These are phyloP conservation scores for Moesziomyces sp. DNA, from an alignment of 1,284 basidiomycete species.

Conservation along the genomic window DNA sequence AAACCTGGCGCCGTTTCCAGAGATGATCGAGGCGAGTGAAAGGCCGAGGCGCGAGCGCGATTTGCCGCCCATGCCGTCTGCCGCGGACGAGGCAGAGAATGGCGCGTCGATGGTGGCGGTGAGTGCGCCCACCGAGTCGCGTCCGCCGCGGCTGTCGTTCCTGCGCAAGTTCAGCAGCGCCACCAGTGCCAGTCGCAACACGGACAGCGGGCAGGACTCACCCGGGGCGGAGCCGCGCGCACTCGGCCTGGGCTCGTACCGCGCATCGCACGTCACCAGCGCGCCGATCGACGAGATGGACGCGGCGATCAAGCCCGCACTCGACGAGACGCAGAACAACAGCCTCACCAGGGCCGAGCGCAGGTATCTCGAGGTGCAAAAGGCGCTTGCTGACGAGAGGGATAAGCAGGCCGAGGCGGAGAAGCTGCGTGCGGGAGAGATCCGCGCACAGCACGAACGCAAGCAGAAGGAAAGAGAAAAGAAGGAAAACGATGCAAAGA, in stretches of 20 bases:
- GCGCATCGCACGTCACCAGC: conserved; percentile 9
- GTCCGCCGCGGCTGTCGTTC: conserved; percentile 38
- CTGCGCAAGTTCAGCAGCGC: conserved; percentile 40
- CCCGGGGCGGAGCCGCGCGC: conserved; percentile 11
- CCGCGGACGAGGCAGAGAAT: conserved; percentile 14
- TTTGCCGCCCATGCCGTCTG: conserved; percentile 40
- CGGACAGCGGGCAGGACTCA: conserved; percentile 19
- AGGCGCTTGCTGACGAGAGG: conserved; percentile 40
- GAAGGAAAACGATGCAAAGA: conserved; percentile 45
- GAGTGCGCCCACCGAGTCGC: conserved; percentile 22
- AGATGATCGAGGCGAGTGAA: conserved; percentile 1
- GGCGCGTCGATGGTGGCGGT: conserved; percentile 23
- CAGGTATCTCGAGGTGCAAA: conserved; percentile 51
- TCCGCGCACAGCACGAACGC: conserved; percentile 10
- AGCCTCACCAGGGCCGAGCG: conserved; percentile 37
- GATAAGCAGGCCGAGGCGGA: conserved; percentile 52
- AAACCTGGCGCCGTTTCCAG: conserved; percentile 50
- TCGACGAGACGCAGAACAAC: conserved; percentile 16
- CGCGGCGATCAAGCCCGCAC: conserved; percentile 34
- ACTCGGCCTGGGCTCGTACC: conserved; percentile 6
- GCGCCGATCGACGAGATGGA: conserved; percentile 29
- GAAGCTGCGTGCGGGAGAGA: conserved; percentile 24
- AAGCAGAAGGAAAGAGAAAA: conserved; percentile 44
- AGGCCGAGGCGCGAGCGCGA: conserved; percentile 23
- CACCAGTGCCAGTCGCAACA: conserved; percentile 23